phyloP scores from a whole-genome alignment of 164 flowering plant species.

The Magnolia sinica region DNA sequence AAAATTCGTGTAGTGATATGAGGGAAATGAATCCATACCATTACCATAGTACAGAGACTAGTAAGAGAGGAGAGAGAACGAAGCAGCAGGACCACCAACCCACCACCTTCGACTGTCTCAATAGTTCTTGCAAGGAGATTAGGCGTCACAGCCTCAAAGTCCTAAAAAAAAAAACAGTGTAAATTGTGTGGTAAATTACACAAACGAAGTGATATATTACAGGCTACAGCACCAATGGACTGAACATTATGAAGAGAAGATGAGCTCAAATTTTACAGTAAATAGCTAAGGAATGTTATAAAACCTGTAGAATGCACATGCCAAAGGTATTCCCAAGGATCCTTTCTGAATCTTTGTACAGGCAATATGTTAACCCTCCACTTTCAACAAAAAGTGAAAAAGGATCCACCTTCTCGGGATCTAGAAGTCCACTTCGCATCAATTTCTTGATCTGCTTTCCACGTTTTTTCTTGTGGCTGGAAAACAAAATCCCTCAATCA shows the following conservation, averaged over 20 bases:
- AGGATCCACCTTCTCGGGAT: constrained; percentile 81
- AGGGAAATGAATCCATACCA: constrained; percentile 45
- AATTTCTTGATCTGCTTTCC: constrained; percentile 65
- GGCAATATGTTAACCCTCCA: constrained; percentile 69
- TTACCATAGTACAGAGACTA: constrained; percentile 95
- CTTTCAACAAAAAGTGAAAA: constrained; percentile 76
- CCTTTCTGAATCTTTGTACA: constrained; percentile 89
- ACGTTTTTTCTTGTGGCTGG: constrained; percentile 87
- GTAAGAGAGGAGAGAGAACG: constrained; percentile 80
- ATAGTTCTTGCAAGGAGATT: constrained; percentile 93
- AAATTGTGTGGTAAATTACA: background rate
- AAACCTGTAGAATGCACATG: constrained; percentile 95
- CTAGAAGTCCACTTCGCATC: constrained; percentile 68
- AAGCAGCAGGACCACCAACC: constrained; percentile 73
- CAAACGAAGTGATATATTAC: background rate
- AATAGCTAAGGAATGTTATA: background rate
- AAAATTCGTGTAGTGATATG: background rate
- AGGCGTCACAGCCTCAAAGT: constrained; percentile 97
- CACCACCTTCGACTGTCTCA: constrained; percentile 98
- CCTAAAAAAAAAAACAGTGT: constrained; percentile 38
- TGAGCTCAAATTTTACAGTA: background rate
- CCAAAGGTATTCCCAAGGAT: constrained; percentile 93
- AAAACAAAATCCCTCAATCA: background rate
- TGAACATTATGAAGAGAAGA: background rate
- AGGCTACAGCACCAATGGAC: background rate